Percentiles rank a stretch among this genome's conserved stretches.
Conservation (phyloP, 2,329 filamentous ascomycete genomes). For the Venturia effusa region DNA sequence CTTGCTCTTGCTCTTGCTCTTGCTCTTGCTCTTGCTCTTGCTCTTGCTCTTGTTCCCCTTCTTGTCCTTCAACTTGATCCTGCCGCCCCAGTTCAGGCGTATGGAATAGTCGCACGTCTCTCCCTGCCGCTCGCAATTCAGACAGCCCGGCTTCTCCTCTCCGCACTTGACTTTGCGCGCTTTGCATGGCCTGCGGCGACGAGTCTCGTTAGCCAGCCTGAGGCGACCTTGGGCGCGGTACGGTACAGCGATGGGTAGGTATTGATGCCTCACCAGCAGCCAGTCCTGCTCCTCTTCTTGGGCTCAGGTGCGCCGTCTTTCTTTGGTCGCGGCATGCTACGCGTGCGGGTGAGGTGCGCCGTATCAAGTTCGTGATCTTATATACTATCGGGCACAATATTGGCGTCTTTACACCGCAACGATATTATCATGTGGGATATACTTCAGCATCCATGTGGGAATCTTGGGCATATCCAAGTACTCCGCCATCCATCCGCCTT, state of each 20-base stretch:
- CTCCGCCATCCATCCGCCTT: no score
- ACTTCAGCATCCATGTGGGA: no score
- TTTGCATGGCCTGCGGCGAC: constrained; percentile 58
- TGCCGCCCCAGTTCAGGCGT: constrained; percentile 69
- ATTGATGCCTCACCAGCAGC: constrained; percentile 46
- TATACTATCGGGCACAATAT: no score
- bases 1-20: constrained; percentile 45
- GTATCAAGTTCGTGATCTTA: no score
- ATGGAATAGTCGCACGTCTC: constrained; percentile 74
- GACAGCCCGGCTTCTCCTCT: constrained; percentile 58
- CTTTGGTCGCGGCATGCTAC: constrained; percentile 54
- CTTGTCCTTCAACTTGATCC: constrained; percentile 46
- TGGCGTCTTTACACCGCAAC: no score
- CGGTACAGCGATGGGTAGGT: no score
- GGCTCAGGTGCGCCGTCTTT: constrained; percentile 52
- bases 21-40: no score
- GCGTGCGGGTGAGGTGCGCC: no score
- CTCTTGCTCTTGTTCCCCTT: constrained; percentile 49
- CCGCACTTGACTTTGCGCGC: constrained; percentile 71
- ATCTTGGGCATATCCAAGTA: background rate
- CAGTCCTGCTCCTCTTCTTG: constrained; percentile 56
- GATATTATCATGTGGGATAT: no score
- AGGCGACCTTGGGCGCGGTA: background rate
- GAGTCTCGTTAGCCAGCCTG: constrained; percentile 14
- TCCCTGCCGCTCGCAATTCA: constrained; percentile 52